phyloP scores from a whole-genome alignment of 495 filamentous ascomycete genomes.

The Pyrenula aspistea region DNA sequence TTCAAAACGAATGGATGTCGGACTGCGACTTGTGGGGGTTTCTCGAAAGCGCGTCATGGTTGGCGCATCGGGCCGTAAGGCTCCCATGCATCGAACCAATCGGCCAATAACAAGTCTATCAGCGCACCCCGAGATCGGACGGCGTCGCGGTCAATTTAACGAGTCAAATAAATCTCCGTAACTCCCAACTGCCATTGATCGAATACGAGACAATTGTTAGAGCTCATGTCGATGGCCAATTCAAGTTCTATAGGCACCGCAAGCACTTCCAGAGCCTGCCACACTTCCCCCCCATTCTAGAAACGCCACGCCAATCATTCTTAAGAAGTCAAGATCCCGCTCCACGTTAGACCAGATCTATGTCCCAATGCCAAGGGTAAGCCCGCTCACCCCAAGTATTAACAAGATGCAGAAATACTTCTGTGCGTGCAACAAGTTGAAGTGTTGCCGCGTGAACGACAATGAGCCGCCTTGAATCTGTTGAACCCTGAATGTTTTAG shows the following conservation, averaged over 20 bases:
- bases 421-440: slow-evolving; percentile 46
- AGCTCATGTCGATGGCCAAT: no score
- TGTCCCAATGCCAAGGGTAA: no score
- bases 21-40: neutral
- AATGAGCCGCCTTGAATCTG: slow-evolving; percentile 55
- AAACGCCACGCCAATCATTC: no score
- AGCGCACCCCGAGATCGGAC: neutral
- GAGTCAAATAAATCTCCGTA: no score
- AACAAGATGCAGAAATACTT: neutral
- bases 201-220: no score
- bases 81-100: neutral
- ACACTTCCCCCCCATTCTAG: no score
- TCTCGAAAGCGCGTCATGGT: neutral
- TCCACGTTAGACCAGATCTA: no score
- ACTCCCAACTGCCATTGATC: no score
- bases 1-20: neutral
- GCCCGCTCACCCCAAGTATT: no score
- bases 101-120: neutral
- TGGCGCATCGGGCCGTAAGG: neutral
- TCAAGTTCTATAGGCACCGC: no score
- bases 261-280: no score
- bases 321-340: no score
- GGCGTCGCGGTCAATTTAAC: neutral
- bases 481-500: slow-evolving; percentile 72
- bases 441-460: slow-evolving; percentile 40